Evolutionary conservation across 352 stramenopile genomes (phyloP).

Genomic region (Globisporangium heterothallicum): DNA sequence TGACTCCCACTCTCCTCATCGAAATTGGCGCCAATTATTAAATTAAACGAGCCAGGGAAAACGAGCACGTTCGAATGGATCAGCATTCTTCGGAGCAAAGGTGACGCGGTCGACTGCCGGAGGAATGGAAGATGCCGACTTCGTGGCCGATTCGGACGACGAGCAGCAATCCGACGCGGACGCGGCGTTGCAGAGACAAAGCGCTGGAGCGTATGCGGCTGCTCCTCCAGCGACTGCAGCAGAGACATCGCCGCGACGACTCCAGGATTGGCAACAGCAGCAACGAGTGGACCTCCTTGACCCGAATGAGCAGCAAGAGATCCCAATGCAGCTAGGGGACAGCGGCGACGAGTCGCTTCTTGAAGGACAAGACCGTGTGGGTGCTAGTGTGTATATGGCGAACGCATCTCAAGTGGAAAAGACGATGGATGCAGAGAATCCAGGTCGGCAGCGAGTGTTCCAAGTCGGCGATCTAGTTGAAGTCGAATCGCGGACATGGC

Average conservation of each 20-base stretch:
- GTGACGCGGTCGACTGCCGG: neutral
- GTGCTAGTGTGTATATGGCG: neutral
- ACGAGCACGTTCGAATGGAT: neutral
- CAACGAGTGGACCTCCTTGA: neutral
- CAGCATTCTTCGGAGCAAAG: conserved; percentile 7
- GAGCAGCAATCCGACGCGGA: conserved; percentile 7
- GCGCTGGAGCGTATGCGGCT: neutral
- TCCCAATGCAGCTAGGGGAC: neutral
- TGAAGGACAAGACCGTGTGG: neutral
- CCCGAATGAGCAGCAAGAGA: neutral
- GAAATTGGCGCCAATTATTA: neutral
- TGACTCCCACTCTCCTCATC: neutral
- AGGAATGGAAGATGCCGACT: conserved; percentile 44
- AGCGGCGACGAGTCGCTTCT: neutral
- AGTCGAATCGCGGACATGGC: conserved; percentile 76
- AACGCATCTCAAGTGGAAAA: neutral
- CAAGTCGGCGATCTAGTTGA: conserved; percentile 43
- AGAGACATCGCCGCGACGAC: neutral
- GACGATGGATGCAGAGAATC: neutral
- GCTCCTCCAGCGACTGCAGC: neutral
- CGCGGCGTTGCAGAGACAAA: neutral
- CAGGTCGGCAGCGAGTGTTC: conserved; percentile 14
- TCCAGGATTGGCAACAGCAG: neutral
- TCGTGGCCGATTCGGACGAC: conserved; percentile 50
- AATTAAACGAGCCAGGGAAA: neutral